Conservation (phyloP, 2,329 filamentous ascomycete species). For the Penicillium sp. region DNA sequence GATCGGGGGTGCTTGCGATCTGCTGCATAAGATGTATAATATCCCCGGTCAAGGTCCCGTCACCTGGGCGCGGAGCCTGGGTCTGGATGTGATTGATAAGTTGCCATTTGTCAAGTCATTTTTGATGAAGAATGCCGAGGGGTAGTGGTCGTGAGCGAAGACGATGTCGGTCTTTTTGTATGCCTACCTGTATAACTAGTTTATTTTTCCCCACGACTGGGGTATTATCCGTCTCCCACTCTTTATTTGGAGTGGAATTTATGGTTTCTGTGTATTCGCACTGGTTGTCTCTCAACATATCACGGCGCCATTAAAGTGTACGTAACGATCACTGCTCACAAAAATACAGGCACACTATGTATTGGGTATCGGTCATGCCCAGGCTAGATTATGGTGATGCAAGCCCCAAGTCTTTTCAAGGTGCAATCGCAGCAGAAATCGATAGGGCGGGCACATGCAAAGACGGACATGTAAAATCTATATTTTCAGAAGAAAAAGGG, state of each 20-base stretch:
- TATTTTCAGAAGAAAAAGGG: conserved; percentile 1
- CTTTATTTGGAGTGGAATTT: neutral
- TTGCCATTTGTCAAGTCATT: conserved; percentile 77
- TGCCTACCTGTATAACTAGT: conserved; percentile 27
- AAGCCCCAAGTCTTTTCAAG: neutral
- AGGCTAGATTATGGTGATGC: neutral
- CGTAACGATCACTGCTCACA: neutral
- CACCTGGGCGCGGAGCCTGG: conserved; percentile 76
- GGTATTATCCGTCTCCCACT: neutral
- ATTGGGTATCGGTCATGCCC: conserved; percentile 20
- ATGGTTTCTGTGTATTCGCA: neutral
- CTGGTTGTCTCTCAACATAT: neutral
- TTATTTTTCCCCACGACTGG: conserved; percentile 5
- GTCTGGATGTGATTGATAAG: conserved; percentile 74
- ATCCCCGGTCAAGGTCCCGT: conserved; percentile 72
- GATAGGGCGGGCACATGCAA: neutral
- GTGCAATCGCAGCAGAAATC: neutral
- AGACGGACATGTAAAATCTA: neutral
- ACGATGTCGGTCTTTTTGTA: conserved; percentile 1
- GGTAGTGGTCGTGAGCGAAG: conserved; percentile 21
- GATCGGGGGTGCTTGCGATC: conserved; percentile 79
- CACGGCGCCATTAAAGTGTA: neutral
- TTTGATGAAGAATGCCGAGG: conserved; percentile 72
- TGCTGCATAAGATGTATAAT: conserved; percentile 91
- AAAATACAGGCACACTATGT: conserved; percentile 7